Base-by-base conservation (phyloP, 352 stramenopile genomes). In the Phytopythium litorale region DNA sequence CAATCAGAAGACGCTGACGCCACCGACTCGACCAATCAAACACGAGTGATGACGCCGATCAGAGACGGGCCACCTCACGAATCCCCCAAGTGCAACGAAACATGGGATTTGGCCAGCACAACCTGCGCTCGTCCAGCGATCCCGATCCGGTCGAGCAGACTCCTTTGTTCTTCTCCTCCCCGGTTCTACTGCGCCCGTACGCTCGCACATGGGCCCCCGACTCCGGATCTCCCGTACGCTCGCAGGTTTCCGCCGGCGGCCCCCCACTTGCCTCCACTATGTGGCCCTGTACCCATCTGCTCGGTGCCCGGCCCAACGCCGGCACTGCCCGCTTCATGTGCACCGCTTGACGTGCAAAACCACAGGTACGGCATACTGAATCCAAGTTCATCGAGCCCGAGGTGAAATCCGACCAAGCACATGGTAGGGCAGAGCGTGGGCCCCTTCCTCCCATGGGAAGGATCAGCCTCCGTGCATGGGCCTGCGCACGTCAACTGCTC, bases 171-270 rank as follows among this genome's bases (percentile, higher is more conserved):
- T 32, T 32, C 28, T 7, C 28, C 28, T 32, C 28, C 28, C 30
- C 12, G n/a, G 30, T 57, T 57, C 23, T 23, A 48, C 53, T 37
- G 4, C 35, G 13, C 38, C 28, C 57, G 57, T 58, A 63, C 38
- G 56, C 62, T 67, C 49, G 40, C 49, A 57, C 54, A 59, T 58
- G 45, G 53, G 25, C 37, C n/a, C 8, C 18, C 15, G 16, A 25
- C 56, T 64, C 56, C 35, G 51, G 56, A 62, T 21, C 50, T 51
- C 32, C 25, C 63, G 57, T 62, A 67, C 46, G 56, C 62, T 67
- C 57, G 30, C 57, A 63, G 21, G 49, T 67, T 42, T 57, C 32
- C 46, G 46, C 32, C 58, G 28, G 38, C 42, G 60, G 28, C 28
- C 28, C 54, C 13, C 16, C 28, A 33, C 30, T 40, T 38, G 50